A percentile compares a stretch with the other conserved stretches of the same genome.
Evolutionary conservation across 495 filamentous ascomycete genomes (phyloP).

Genomic region (Trypethelium eluteriae): DNA sequence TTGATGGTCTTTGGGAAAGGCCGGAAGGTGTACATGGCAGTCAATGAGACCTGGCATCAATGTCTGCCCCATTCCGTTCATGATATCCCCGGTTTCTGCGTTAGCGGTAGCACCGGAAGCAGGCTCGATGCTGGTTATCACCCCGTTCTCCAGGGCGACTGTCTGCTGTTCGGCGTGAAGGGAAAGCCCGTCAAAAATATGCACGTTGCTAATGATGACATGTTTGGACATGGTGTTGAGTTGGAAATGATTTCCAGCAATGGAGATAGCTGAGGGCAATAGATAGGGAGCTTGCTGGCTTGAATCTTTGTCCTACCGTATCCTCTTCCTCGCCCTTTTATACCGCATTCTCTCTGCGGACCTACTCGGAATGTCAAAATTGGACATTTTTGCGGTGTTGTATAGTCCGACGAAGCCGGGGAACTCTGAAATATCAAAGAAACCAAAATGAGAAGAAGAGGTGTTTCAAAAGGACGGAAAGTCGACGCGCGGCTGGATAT

Average conservation of each 20-base stretch:
- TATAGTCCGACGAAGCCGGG: not conserved
- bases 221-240: not conserved
- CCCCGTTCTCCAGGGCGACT: not conserved
- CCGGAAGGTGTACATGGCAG: conserved; percentile 28
- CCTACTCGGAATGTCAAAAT: not conserved
- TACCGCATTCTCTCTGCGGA: not conserved
- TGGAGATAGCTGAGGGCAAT: not conserved
- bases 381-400: not conserved
- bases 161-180: not conserved
- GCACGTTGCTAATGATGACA: not conserved
- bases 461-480: not conserved
- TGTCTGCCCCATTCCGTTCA: conserved; percentile 23
- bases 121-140: not conserved
- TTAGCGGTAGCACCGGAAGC: not conserved
- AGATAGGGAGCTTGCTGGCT: not conserved
- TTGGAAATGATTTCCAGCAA: not conserved
- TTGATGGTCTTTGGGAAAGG: not conserved
- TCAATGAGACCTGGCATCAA: conserved; percentile 37
- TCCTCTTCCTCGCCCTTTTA: not conserved
- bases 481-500: not conserved
- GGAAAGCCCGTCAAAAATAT: not conserved
- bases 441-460: not conserved
- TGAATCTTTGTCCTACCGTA: not conserved
- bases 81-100: not conserved
- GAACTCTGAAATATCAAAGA: not conserved